Conservation (phyloP, 768 basidiomycete genomes). For the Lyophyllum atratum region DNA sequence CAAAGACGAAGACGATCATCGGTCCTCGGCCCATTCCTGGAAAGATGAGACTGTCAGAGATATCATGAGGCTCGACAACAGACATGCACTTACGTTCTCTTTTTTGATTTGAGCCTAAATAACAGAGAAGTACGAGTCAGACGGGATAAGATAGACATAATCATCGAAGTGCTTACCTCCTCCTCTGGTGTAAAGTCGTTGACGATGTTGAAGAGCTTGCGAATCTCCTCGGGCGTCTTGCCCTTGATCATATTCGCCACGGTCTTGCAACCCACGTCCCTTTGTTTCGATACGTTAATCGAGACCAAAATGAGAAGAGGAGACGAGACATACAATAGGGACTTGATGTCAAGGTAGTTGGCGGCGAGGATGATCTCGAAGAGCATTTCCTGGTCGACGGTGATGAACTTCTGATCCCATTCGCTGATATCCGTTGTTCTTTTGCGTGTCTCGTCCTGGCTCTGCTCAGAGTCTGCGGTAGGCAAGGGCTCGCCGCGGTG, state of each 20-base stretch:
- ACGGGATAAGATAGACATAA: conserved; percentile 10
- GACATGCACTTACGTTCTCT: conserved; percentile 76
- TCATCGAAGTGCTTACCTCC: conserved; percentile 60
- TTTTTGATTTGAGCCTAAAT: conserved; percentile 95
- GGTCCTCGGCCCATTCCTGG: conserved; percentile 95
- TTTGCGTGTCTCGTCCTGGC: conserved; percentile 92
- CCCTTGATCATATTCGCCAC: conserved; percentile 99
- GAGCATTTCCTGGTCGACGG: conserved; percentile 99
- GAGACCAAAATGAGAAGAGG: not conserved
- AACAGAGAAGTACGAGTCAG: conserved; percentile 10
- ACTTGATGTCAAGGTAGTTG: conserved; percentile 99
- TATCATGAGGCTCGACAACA: conserved; percentile 2
- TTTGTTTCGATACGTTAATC: conserved; percentile 29
- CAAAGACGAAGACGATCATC: conserved; percentile 45
- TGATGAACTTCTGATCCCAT: conserved; percentile 99
- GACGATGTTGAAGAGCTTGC: conserved; percentile 96
- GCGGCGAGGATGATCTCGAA: conserved; percentile 99
- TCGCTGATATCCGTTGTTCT: conserved; percentile 98
- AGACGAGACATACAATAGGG: conserved; percentile 75
- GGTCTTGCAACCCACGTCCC: conserved; percentile 97
- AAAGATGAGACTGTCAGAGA: conserved; percentile 17
- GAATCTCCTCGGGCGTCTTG: conserved; percentile 99
- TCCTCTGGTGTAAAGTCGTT: conserved; percentile 99
- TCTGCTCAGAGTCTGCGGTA: conserved; percentile 74
- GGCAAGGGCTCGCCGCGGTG: conserved; percentile 98